Evolutionary conservation across 225 moss, liverwort and hornwort species (phyloP), one percentile per base, ranked within the genome.

Genomic region (Pseudisothecium myosuroides): DNA sequence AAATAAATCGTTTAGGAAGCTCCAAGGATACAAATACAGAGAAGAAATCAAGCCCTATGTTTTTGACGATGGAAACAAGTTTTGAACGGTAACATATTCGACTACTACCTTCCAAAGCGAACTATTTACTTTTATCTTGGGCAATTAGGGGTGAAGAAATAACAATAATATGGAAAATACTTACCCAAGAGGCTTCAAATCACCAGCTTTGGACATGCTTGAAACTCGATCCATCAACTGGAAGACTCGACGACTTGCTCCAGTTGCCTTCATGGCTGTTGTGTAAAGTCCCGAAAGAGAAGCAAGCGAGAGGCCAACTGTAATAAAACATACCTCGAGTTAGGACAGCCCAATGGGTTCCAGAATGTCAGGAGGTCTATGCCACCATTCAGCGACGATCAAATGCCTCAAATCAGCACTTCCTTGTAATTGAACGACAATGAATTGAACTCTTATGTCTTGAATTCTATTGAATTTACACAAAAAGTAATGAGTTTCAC

Each of bases 221-320:
- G 98, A 95, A 76, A 93, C 88, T 79, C 98, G 96, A 87, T 99
- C 98, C 66, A 97, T 88, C 85, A 99, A 93, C 87, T 99, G 97
- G 82, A 99, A 99, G 89, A 99, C 98, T 61, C 98, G 93, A 81
- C 96, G 96, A 90, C 98, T 99, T 77, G 98, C 98, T 90, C 98
- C 98, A 47, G 95, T 88, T 83, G 98, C 98, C 88, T 99, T 99
- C 96, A 97, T 97, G 74, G 96, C 98, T 45, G 97, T 96, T 71
- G 98, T 94, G 73, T 99, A 99, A 27, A 97, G 92, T 71, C 98
- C 97, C 74, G 96, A 96, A 80, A 97, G 96, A 91, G 97, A 88
- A 69, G 96, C 97, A 88, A 99, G 94, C 52, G 98, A 99, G 58
- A 96, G 87, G 49, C 97, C 97, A 88, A 99, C 98, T 99, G 94